Evolutionary conservation across 192 early-diverging fungal species (phyloP), one percentile per base, ranked within the genome.

Genomic region (Coemansia sp.): DNA sequence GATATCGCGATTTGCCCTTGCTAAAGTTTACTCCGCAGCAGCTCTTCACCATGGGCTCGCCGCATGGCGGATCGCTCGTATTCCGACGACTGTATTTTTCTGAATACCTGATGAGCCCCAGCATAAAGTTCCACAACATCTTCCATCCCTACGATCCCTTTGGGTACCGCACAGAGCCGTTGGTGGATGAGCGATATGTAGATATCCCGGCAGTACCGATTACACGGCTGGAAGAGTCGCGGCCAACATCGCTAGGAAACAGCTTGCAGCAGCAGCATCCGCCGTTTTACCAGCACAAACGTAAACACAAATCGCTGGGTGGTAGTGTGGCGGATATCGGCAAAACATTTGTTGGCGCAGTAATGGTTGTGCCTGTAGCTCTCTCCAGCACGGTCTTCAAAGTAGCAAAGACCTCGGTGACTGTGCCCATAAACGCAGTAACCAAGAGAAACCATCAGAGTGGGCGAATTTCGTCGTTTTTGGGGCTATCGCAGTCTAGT

Each of bases 101-200:
- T 11, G 54, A 77, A 12, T 87, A 83, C 46, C 58, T 80, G 26
- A 84, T 84, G 40, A 65, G 70, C 21, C 30, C 30, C 6, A 55
- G 68, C 30, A 81, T 83, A 41, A 66, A 78, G 12, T 83, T 80
- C 57, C 83, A 87, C 75, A 89, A 89, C 51, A 72, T 89, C 35
- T 89, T 87, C 56, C 88, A 89, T 43, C 86, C 86, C 1, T 88
- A 86, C 53, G 88, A 89, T 44, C 88, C 88, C 10, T 72, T 89
- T 15, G 87, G 82, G 2, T 88, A 89, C 65, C 80, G 86, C 31
- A 81, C 84, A 28, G 88, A 89, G 57, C 86, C 88, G 5, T 59
- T 89, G 42, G 66, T 79, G 12, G 77, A 84, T 36, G 67, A 71
- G 6, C 53, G 55, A 16, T 85, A 77, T 53, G 76, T 74, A 16